These are phyloP conservation scores for Stachybotrys chlorohalonatus DNA, from an alignment of 2,329 filamentous ascomycete genomes.

Conservation along the genomic window DNA sequence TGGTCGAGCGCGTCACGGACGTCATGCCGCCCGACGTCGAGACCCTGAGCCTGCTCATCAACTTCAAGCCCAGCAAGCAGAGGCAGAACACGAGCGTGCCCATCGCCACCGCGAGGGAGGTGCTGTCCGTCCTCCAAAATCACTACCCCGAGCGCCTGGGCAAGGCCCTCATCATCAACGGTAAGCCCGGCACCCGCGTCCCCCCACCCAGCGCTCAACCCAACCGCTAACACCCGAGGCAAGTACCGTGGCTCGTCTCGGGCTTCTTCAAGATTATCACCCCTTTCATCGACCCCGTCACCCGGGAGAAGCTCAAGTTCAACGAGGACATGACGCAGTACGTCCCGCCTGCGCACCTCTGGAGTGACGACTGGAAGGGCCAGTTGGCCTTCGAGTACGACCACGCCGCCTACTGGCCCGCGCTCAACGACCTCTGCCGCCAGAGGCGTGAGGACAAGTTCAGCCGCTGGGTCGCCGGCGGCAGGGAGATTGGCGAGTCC, in stretches of 20 bases:
- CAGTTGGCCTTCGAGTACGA: slow-evolving; percentile 87
- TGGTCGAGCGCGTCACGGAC: slow-evolving; percentile 85
- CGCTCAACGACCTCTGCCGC: slow-evolving; percentile 62
- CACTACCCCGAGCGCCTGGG: slow-evolving; percentile 93
- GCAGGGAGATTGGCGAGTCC: slow-evolving; percentile 74
- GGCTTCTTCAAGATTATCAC: slow-evolving; percentile 95
- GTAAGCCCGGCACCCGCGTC: slow-evolving; percentile 35
- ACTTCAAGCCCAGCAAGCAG: slow-evolving; percentile 74
- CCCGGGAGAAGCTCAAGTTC: slow-evolving; percentile 92
- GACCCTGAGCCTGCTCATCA: slow-evolving; percentile 77
- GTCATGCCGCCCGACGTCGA: slow-evolving; percentile 83
- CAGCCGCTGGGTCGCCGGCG: slow-evolving; percentile 69
- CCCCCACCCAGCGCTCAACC: background rate
- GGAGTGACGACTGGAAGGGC: slow-evolving; percentile 66
- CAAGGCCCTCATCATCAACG: slow-evolving; percentile 79
- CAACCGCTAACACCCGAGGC: background rate
- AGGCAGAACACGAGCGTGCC: slow-evolving; percentile 66
- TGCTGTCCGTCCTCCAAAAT: slow-evolving; percentile 84
- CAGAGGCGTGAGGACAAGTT: slow-evolving; percentile 53
- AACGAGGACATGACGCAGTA: slow-evolving; percentile 83
- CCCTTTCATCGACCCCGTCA: slow-evolving; percentile 92
- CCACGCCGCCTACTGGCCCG: slow-evolving; percentile 82
- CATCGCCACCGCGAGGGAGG: slow-evolving; percentile 68
- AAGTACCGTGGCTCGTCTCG: slow-evolving; percentile 83
- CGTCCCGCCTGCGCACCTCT: slow-evolving; percentile 74